A percentile compares a stretch with the other conserved stretches of the same genome.
phyloP scores from a whole-genome alignment of 257 asterid species.

The Gardenia jasminoides region DNA sequence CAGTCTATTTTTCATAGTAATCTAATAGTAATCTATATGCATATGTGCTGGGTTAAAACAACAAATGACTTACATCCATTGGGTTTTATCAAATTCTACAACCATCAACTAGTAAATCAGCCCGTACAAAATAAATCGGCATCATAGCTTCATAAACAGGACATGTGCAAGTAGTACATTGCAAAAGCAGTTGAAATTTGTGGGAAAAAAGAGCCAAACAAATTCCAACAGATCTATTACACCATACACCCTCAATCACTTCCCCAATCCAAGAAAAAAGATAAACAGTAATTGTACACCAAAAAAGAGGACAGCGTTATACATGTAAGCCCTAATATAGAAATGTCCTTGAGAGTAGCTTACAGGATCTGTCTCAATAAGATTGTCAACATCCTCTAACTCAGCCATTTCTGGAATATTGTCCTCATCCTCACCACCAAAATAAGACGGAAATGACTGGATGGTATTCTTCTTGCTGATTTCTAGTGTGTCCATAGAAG shows the following conservation, averaged over 20 bases:
- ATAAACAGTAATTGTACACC: not conserved
- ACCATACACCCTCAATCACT: not conserved
- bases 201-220: slow-evolving; percentile 1
- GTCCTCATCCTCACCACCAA: slow-evolving; percentile 93
- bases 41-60: no score
- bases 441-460: slow-evolving; percentile 71
- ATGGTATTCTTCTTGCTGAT: slow-evolving; percentile 66
- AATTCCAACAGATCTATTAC: not conserved
- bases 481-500: slow-evolving; percentile 84
- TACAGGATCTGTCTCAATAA: slow-evolving; percentile 84
- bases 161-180: not conserved
- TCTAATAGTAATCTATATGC: no score
- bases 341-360: slow-evolving; percentile 23
- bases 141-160: not conserved
- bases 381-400: slow-evolving; percentile 77
- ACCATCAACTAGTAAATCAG: no score
- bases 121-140: no score
- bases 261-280: not conserved
- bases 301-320: not conserved
- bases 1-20: no score
- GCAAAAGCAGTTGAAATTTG: not conserved
- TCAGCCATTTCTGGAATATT: slow-evolving; percentile 93
- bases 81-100: no score
- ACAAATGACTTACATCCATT: no score
- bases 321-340: not conserved